Conservation (phyloP, 148 eudicot species). For the Rhododendron kiyosumense region DNA sequence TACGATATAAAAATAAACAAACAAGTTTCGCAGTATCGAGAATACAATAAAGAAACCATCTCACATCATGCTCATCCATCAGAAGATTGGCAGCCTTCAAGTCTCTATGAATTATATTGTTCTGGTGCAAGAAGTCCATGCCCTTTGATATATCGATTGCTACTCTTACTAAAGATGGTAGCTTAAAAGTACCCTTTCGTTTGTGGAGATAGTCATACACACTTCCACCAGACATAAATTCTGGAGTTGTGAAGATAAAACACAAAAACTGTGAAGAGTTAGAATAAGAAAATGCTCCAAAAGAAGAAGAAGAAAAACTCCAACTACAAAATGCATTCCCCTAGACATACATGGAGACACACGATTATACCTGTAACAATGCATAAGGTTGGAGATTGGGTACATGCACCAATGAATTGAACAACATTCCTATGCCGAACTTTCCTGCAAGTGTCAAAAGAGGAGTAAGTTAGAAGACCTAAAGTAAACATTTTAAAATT, state of each 20-base stretch:
- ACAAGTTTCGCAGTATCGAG: not conserved
- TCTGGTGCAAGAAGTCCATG: conserved; percentile 92
- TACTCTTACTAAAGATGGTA: conserved; percentile 77
- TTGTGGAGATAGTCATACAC: conserved; percentile 94
- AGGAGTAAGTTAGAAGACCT: conserved; percentile 3
- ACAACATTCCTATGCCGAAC: conserved; percentile 94
- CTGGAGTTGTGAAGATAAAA: conserved; percentile 27
- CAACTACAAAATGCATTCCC: not conserved
- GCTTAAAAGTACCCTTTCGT: conserved; percentile 78
- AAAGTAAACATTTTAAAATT: not conserved
- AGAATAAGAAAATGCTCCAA: not conserved
- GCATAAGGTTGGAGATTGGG: conserved; percentile 80
- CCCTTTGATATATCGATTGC: conserved; percentile 84
- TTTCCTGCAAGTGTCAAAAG: conserved; percentile 54
- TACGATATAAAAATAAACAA: not conserved
- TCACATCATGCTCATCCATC: conserved; percentile 94
- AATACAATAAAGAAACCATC: conserved; percentile 11
- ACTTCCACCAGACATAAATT: conserved; percentile 94
- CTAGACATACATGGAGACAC: not conserved
- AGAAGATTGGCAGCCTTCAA: conserved; percentile 93
- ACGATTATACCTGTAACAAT: conserved; percentile 68
- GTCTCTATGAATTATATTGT: conserved; percentile 85
- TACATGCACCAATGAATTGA: conserved; percentile 93
- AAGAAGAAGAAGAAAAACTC: not conserved
- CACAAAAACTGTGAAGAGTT: not conserved